Conservation (phyloP, 345 rosid genomes). For the Lepidium africanum region DNA sequence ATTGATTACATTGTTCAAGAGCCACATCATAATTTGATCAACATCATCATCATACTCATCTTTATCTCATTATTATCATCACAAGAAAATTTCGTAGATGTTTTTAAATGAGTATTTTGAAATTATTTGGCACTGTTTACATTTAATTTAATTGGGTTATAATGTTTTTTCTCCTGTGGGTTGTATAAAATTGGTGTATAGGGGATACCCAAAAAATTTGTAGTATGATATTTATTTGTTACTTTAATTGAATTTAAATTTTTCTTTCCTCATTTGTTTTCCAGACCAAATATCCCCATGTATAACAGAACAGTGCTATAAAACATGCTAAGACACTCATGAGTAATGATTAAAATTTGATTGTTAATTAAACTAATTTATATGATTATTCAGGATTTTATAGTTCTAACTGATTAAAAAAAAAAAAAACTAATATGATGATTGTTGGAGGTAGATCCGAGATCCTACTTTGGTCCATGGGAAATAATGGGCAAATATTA, state of each 20-base stretch:
- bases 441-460: too few species aligned
- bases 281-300: background rate
- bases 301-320: background rate
- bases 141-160: background rate
- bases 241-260: conserved; percentile 3
- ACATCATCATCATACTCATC: conserved; percentile 6
- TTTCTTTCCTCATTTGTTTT: background rate
- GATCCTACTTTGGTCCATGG: too few species aligned
- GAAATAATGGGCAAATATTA: too few species aligned
- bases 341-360: background rate
- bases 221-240: conserved; percentile 19
- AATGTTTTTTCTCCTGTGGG: conserved; percentile 1
- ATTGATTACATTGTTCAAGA: conserved; percentile 8
- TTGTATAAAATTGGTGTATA: conserved; percentile 33
- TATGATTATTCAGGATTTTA: too few species aligned
- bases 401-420: too few species aligned
- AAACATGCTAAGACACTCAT: background rate
- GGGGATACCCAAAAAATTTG: conserved; percentile 18
- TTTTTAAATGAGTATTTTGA: conserved; percentile 2
- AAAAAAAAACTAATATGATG: too few species aligned
- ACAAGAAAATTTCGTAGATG: conserved; percentile 11
- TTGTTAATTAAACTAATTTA: background rate
- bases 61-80: conserved; percentile 7
- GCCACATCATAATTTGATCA: background rate
- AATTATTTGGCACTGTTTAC: conserved; percentile 14